Conservation (phyloP, 2,329 filamentous ascomycete species). For the Xylariales sp. region DNA sequence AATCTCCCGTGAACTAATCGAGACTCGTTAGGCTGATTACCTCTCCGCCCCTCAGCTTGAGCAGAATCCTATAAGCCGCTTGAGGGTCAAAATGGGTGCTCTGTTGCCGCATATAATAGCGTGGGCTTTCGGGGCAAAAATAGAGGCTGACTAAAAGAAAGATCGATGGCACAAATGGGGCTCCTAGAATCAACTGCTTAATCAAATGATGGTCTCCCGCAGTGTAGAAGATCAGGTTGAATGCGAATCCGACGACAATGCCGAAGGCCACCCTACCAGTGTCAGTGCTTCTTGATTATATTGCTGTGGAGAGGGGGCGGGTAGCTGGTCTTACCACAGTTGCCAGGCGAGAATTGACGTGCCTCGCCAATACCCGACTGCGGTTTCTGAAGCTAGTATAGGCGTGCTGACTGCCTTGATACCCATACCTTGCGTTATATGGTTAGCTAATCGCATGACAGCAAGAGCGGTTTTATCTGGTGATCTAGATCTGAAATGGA, state of each 20-base stretch:
- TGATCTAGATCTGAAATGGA: neutral
- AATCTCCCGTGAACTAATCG: neutral
- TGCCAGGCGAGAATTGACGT: slow-evolving; percentile 62
- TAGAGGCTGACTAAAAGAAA: slow-evolving; percentile 51
- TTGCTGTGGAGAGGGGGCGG: neutral
- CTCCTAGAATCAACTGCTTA: slow-evolving; percentile 51
- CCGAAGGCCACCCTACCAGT: slow-evolving; percentile 44
- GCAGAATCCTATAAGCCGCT: slow-evolving; percentile 51
- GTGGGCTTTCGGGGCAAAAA: slow-evolving; percentile 56
- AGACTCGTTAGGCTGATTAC: slow-evolving; percentile 25
- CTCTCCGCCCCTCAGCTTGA: slow-evolving; percentile 54
- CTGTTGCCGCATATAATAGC: slow-evolving; percentile 54
- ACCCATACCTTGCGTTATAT: slow-evolving; percentile 55
- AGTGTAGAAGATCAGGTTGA: slow-evolving; percentile 53
- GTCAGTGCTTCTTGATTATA: neutral
- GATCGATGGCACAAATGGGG: slow-evolving; percentile 52
- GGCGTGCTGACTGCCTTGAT: slow-evolving; percentile 62
- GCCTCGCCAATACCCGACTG: slow-evolving; percentile 60
- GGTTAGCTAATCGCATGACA: slow-evolving; percentile 1
- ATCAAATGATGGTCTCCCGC: slow-evolving; percentile 40
- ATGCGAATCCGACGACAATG: slow-evolving; percentile 43
- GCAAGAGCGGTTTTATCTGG: neutral
- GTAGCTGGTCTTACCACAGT: slow-evolving; percentile 44
- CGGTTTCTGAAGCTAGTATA: slow-evolving; percentile 60
- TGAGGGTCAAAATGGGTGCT: slow-evolving; percentile 52